Evolutionary conservation across 2,329 filamentous ascomycete genomes (phyloP), one percentile per base, ranked within the genome.

Genomic region (Tolypocladium cylindrosporum): DNA sequence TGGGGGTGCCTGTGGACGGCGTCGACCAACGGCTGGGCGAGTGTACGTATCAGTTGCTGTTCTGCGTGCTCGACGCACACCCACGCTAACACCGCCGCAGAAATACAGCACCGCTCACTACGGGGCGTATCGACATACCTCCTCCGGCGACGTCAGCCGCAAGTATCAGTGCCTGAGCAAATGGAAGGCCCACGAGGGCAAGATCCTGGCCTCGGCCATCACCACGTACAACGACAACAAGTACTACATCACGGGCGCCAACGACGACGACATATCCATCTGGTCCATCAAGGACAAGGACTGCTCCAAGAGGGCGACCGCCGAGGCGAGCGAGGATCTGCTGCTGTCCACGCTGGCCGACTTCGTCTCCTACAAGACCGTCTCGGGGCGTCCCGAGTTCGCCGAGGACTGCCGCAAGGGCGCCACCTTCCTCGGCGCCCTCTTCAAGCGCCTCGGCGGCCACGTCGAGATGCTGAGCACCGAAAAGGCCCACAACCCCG

Each of bases 241-340:
- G n/a, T 84, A 94, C n/a, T 94, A 91, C 69, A 91, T 96, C 55
- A 97, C 93, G 0, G 94, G 94, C 10, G 92, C 91, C 54, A 99
- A 96, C 66, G 94, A 99, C 71, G 88, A 91, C 68, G 88, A 86
- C 0, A 84, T 99, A 34, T 89, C 90, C 9, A 83, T 97, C 24
- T 99, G 94, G 94, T 85, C 93, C 63, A 80, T 96, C 55, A 74
- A 78, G 3, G 75, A 76, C 56, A 66, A 67, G 2, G 63, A 65
- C 2, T 66, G 64, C 21, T 57, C 63, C 3, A 65, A 64, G 16
- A 75, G 74, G 59, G 72, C 74, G 1, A 62, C 74, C 2, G 60
- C 69, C 0, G 74, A 77, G 24, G 68, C 66, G 10, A 67, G 66
- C 5, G 75, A 77, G 16, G 81, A 84, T 58, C 77, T 83, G 62